Base-by-base conservation (phyloP, 345 rosid species). In the Pelargonium nanum region DNA sequence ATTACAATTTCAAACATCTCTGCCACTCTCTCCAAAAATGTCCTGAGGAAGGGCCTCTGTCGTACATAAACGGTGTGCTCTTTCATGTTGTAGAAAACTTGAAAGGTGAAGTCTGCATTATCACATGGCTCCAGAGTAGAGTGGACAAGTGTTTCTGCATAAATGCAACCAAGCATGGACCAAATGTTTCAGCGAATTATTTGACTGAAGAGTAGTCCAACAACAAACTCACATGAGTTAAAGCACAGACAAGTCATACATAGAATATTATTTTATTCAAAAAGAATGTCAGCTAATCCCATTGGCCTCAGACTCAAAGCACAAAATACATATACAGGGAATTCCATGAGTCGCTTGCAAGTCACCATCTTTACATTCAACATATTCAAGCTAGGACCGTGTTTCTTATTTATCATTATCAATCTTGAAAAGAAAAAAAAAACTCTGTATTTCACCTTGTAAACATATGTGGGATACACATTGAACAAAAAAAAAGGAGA, bases 41-140 rank as follows among this genome's bases (percentile, higher is more conserved):
- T 16, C 68, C 44, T 44, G 19, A 70, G 64, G 24, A 21, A 70
- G 45, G 73, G 73, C 73, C 73, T 70, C 50, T 59, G 63, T 9
- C 68, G 63, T n/a, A 70, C 73, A 34, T 64, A 70, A 53, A 70
- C 68, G 8, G 68, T 70, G 56, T 64, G 68, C 55, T 70, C 65
- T 48, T 53, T 67, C 65, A 48, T 58, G 59, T 64, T 64, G 40
- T 40, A 53, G 56, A 55, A 55, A 45, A 70, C 54, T 55, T 64
- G 55, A 28, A 70, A 44, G 4, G 64, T 64, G 59, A 70, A 70
- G 28, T 70, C 73, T 17, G 73, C 73, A 54, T 64, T 57, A 25
- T 62, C 57, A 6, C 73, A 70, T 12, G 73, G 73, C 24, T 55
- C 50, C 26, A 57, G 16, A 17, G 61, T 22, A 24, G 73, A 70